These are phyloP conservation scores for Ceratocystis huliohia DNA, from an alignment of 2,329 filamentous ascomycete genomes.

Conservation along the genomic window DNA sequence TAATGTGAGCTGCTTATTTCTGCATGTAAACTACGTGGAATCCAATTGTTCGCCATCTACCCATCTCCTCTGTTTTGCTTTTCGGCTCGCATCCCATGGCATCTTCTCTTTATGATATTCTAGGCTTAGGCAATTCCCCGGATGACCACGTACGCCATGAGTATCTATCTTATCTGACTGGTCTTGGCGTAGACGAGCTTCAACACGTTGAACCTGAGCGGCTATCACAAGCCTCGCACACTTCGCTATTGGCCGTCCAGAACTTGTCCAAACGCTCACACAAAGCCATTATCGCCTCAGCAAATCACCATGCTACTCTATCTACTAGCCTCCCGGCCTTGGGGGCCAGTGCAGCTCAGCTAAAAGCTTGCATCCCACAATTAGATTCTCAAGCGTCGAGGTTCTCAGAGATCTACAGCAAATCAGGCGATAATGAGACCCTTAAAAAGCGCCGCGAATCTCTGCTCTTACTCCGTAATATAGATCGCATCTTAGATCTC, in stretches of 20 bases:
- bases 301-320: conserved; percentile 63
- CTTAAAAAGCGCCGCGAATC: conserved; percentile 65
- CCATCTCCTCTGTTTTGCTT: neutral
- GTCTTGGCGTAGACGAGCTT: conserved; percentile 61
- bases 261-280: conserved; percentile 81
- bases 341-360: conserved; percentile 48
- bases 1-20: too few relatives aligned
- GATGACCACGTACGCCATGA: conserved; percentile 43
- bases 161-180: conserved; percentile 68
- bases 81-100: conserved; percentile 26
- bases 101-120: conserved; percentile 29
- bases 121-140: conserved; percentile 27
- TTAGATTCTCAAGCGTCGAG: conserved; percentile 65
- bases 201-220: conserved; percentile 63
- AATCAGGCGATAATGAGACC: conserved; percentile 47
- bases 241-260: conserved; percentile 70
- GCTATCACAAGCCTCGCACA: conserved; percentile 69
- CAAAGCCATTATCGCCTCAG: conserved; percentile 68
- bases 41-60: neutral
- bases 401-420: conserved; percentile 72
- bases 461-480: conserved; percentile 70
- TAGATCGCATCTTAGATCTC: conserved; percentile 79
- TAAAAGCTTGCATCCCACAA: conserved; percentile 61
- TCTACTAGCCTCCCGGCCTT: conserved; percentile 58
- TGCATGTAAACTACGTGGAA: neutral